Conservation (phyloP, 2,329 filamentous ascomycete genomes). For the Trichoderma oligosporum region DNA sequence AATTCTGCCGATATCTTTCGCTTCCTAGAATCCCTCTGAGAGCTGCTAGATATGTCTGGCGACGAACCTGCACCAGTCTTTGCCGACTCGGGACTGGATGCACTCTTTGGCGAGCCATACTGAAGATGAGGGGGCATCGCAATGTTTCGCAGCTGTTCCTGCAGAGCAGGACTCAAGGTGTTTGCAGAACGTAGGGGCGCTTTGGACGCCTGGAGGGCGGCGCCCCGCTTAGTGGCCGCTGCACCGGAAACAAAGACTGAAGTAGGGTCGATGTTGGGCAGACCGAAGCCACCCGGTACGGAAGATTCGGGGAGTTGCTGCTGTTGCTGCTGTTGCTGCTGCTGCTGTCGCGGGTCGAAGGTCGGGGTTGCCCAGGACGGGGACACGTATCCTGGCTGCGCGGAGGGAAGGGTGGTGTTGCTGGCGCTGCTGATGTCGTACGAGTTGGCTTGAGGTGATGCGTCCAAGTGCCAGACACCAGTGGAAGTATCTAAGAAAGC, state of each 20-base stretch:
- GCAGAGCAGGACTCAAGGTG: slow-evolving; percentile 53
- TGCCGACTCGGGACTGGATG: slow-evolving; percentile 55
- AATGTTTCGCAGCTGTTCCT: slow-evolving; percentile 59
- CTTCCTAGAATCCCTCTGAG: slow-evolving; percentile 55
- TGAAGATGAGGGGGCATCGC: slow-evolving; percentile 62
- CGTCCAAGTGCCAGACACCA: slow-evolving; percentile 47
- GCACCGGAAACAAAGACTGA: slow-evolving; percentile 31
- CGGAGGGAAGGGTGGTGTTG: slow-evolving; percentile 35
- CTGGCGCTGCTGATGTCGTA: slow-evolving; percentile 40
- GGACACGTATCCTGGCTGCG: slow-evolving; percentile 33
- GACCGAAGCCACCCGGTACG: slow-evolving; percentile 32
- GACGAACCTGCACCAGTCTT: slow-evolving; percentile 51
- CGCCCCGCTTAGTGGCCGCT: slow-evolving; percentile 26
- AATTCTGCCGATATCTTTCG: slow-evolving; percentile 61
- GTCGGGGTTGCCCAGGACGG: slow-evolving; percentile 36
- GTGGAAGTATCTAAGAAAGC: slow-evolving; percentile 30
- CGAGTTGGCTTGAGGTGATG: slow-evolving; percentile 46
- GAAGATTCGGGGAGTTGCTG: slow-evolving; percentile 33
- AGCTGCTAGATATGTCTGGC: slow-evolving; percentile 50
- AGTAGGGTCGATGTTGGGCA: slow-evolving; percentile 35
- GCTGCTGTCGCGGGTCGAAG: slow-evolving; percentile 27
- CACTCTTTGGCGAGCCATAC: slow-evolving; percentile 57
- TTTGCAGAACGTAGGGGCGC: slow-evolving; percentile 28
- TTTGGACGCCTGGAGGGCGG: slow-evolving; percentile 30
- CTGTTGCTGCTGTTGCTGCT: slow-evolving; percentile 22